Base-by-base conservation (phyloP, 2,329 filamentous ascomycete species). In the Trichoderma hamatum region DNA sequence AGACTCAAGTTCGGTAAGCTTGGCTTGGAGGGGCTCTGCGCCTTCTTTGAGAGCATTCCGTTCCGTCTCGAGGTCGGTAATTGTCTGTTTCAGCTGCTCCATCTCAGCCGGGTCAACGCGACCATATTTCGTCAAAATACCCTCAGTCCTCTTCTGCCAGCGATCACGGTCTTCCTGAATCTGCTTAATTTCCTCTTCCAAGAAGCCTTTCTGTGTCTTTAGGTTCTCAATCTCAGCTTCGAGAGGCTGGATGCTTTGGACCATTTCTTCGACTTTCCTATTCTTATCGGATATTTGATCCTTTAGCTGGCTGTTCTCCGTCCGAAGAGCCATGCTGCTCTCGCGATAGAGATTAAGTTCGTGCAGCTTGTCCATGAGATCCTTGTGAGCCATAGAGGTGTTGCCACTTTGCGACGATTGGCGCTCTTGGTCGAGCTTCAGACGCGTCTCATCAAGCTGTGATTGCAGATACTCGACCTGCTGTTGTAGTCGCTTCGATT, bases 291-390 rank as follows among this genome's bases (percentile, higher is more conserved):
- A 83, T 28, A 97, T 84, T 72, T 93, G 89, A 14, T 89, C 84
- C 73, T 96, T 92, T 1, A 93, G 88, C 74, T 94, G 90, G 67
- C 91, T 89, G 70, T 92, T 90, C 77, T 99, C 94, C 73, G 92
- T 93, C 54, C 96, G 92, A 19, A 99, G 85, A 1, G 95, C 96
- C 68, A 92, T 92, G 74, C 92, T 97, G 82, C 94, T 97, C 81
- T 99, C 96, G 13, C 96, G 92, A 84, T 96, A 97, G 19, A 97
- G 85, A 75, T 99, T 99, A 70, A 99, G 88, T 79, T 99, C 94
- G 75, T 97, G 96, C 70, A 99, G 87, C 72, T 96, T 97, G 72
- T 96, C 90, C 89, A 97, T 94, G 5, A 99, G 86, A 75, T 97
- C 94, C 76, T 92, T 93, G 76, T 97, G 93, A 61, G 90, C 93